Evolutionary conservation across 768 basidiomycete species (phyloP).

Genomic region (Collybia sp.): DNA sequence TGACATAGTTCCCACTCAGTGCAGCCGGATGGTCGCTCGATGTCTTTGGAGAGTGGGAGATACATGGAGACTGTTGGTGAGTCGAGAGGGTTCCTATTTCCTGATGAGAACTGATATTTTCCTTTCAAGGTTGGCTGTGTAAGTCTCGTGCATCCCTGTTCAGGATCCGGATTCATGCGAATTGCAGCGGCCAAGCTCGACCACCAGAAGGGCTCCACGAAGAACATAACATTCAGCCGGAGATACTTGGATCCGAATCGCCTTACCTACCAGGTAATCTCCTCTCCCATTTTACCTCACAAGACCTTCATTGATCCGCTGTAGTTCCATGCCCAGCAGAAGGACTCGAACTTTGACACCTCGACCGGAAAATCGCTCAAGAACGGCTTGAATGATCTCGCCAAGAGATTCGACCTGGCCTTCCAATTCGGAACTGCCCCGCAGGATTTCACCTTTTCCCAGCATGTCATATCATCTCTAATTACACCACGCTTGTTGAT

Average conservation of each 20-base stretch:
- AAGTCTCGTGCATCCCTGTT: constrained; percentile 11
- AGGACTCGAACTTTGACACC: constrained; percentile 61
- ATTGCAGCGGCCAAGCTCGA: constrained; percentile 44
- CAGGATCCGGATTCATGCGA: background rate
- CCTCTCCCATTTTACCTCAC: constrained; percentile 1
- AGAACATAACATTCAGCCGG: constrained; percentile 16
- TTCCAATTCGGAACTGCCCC: constrained; percentile 70
- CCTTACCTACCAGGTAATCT: constrained; percentile 63
- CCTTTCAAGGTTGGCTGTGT: constrained; percentile 58
- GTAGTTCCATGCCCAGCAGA: constrained; percentile 61
- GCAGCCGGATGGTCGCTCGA: constrained; percentile 69
- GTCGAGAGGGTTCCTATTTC: constrained; percentile 8
- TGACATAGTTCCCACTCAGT: constrained; percentile 22
- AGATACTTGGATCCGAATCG: constrained; percentile 81
- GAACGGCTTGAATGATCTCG: constrained; percentile 45
- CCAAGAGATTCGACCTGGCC: constrained; percentile 55
- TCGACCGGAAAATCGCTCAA: constrained; percentile 47
- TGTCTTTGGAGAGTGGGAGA: constrained; percentile 77
- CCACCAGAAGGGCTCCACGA: constrained; percentile 23
- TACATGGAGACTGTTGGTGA: constrained; percentile 92
- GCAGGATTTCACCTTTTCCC: constrained; percentile 62
- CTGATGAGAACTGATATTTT: background rate
- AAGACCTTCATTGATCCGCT: no score
- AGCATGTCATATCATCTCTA: constrained; percentile 31
- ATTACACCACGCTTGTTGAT: background rate